Conservation (phyloP, 805 yeast species). For the Metschnikowia baotianmanensis region DNA sequence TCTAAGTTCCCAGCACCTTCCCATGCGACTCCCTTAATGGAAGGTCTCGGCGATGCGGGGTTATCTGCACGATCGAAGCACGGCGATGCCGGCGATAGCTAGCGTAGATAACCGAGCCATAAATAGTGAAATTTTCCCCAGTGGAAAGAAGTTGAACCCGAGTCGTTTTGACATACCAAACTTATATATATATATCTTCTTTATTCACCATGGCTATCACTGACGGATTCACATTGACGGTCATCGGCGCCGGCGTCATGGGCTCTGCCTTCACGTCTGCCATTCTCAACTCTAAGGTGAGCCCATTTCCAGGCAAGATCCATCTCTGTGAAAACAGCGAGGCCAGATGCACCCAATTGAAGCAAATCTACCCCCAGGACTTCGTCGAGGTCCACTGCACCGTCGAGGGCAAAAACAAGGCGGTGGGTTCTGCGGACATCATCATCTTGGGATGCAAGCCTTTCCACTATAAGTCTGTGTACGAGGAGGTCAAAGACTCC, state of each 20-base stretch:
- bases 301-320: slow-evolving; percentile 65
- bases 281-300: slow-evolving; percentile 48
- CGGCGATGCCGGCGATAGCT: neutral
- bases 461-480: slow-evolving; percentile 61
- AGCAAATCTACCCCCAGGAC: slow-evolving; percentile 35
- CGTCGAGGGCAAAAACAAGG: slow-evolving; percentile 46
- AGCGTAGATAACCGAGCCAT: neutral
- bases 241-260: slow-evolving; percentile 94
- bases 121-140: neutral
- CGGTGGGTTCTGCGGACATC: slow-evolving; percentile 64
- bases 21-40: neutral
- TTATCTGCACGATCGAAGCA: neutral
- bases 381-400: slow-evolving; percentile 51
- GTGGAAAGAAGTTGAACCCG: too few relatives aligned
- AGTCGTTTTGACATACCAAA: neutral
- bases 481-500: slow-evolving; percentile 47
- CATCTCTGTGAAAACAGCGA: slow-evolving; percentile 72
- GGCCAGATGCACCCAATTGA: slow-evolving; percentile 42
- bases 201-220: slow-evolving; percentile 3
- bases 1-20: neutral
- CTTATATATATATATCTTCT: too few relatives aligned
- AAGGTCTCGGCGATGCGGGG: neutral
- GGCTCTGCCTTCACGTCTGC: slow-evolving; percentile 92
- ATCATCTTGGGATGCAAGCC: slow-evolving; percentile 90
- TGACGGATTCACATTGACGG: slow-evolving; percentile 53